Percentiles rank a stretch among this genome's conserved stretches.
Conservation (phyloP, 2,329 filamentous ascomycete species). For the Aureobasidium sp. region DNA sequence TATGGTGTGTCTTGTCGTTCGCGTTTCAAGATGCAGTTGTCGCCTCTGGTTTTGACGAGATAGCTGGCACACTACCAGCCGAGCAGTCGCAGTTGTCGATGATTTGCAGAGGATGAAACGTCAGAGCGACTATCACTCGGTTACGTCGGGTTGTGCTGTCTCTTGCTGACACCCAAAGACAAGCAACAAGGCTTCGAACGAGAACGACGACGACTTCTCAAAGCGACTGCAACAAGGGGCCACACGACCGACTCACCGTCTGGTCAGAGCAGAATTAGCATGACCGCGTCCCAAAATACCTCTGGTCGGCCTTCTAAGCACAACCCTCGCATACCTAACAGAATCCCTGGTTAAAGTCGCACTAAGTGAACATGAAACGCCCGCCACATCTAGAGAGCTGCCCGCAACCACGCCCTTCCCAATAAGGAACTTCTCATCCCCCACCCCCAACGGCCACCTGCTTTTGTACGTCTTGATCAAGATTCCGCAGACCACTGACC, state of each 20-base stretch:
- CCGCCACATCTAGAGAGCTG: background rate
- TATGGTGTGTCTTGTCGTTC: background rate
- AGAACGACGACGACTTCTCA: no score
- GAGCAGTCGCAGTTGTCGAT: background rate
- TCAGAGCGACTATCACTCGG: conserved; percentile 10
- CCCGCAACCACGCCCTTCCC: background rate
- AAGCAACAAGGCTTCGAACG: no score
- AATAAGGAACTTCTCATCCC: background rate
- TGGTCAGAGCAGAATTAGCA: background rate
- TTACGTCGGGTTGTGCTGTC: background rate
- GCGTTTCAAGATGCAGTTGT: background rate
- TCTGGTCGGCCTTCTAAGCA: background rate
- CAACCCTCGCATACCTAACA: background rate
- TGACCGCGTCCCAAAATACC: background rate
- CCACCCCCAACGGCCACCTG: background rate
- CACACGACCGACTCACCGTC: background rate
- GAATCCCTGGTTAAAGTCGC: background rate
- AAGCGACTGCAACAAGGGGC: background rate
- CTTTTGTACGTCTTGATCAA: background rate
- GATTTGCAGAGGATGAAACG: conserved; percentile 11
- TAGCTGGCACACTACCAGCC: conserved; percentile 7
- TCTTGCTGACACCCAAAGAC: no score
- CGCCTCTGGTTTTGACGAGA: background rate
- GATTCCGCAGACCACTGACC: background rate
- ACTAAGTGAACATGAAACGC: conserved; percentile 7